Percentiles rank a stretch among this genome's conserved stretches.
Evolutionary conservation across 805 yeast genomes (phyloP).

Genomic region (Starmerella riodocensis): DNA sequence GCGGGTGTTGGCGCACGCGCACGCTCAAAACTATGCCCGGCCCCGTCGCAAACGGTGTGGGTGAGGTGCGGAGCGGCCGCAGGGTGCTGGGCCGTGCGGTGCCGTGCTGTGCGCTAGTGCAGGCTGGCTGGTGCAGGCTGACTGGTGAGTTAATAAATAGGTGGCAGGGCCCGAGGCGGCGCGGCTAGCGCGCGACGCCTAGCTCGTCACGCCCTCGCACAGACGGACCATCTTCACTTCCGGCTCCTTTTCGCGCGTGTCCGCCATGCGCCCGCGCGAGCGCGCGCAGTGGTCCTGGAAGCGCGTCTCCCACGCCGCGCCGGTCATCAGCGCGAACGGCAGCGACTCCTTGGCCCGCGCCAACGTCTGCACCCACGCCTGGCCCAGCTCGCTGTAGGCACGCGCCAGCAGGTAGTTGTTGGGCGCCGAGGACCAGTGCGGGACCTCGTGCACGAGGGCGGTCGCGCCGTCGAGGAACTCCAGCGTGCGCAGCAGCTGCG

Average conservation of each 20-base stretch:
- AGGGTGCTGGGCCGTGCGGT: too few relatives aligned
- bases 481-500: conserved; percentile 40
- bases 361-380: conserved; percentile 36
- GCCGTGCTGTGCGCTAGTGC: too few relatives aligned
- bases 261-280: conserved; percentile 17
- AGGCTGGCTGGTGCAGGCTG: too few relatives aligned
- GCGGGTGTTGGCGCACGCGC: too few relatives aligned
- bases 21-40: too few relatives aligned
- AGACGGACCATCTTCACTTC: conserved; percentile 4
- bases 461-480: conserved; percentile 53
- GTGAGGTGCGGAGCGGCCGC: too few relatives aligned
- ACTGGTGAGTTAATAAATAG: too few relatives aligned
- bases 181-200: too few relatives aligned
- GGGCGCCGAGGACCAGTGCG: conserved; percentile 43
- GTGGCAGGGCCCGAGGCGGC: too few relatives aligned
- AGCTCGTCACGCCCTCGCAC: conserved; percentile 10
- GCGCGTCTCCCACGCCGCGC: conserved; percentile 19
- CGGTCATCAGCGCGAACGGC: conserved; percentile 11
- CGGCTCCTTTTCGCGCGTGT: conserved; percentile 9
- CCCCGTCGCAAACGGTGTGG: too few relatives aligned
- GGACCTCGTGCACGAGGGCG: conserved; percentile 46
- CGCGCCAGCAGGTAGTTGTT: conserved; percentile 33
- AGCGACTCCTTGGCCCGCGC: conserved; percentile 9
- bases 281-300: conserved; percentile 18
- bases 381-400: conserved; percentile 49